phyloP scores from a whole-genome alignment of 106 monocot species.

The Alisma plantagoaquatica region DNA sequence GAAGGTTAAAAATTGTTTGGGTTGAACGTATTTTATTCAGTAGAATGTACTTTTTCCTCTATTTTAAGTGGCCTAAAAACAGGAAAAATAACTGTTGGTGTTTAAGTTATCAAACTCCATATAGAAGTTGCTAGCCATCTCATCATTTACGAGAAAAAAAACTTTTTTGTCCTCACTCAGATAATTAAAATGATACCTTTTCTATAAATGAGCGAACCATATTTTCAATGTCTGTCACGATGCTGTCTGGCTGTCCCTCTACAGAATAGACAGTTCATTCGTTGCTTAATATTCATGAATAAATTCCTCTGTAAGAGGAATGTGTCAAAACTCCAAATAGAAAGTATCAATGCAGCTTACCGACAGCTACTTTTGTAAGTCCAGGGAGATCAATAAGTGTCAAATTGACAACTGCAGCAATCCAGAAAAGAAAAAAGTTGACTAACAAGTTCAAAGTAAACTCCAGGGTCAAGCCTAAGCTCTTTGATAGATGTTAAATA shows the following conservation, averaged over 20 bases:
- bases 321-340: not conserved
- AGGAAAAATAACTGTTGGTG: no score
- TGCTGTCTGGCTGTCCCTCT: slow-evolving; percentile 80
- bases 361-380: slow-evolving; percentile 94
- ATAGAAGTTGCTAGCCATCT: no score
- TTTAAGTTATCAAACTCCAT: no score
- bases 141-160: no score
- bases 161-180: no score
- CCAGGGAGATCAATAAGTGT: slow-evolving; percentile 97
- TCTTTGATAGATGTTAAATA: no score
- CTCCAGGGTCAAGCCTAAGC: slow-evolving; percentile 1
- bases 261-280: not conserved
- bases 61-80: no score
- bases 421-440: no score
- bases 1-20: no score
- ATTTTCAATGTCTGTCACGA: slow-evolving; percentile 73
- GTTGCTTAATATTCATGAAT: not conserved
- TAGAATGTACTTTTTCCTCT: no score
- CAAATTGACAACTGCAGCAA: slow-evolving; percentile 94
- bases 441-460: slow-evolving; percentile 8
- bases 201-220: slow-evolving; percentile 87
- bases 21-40: no score
- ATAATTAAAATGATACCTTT: slow-evolving; percentile 37
- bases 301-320: not conserved
- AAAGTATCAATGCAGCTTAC: slow-evolving; percentile 29